A percentile compares a stretch with the other conserved stretches of the same genome.
phyloP scores from a whole-genome alignment of 2,329 filamentous ascomycete species.

The Hymenoscyphus fructigenus region DNA sequence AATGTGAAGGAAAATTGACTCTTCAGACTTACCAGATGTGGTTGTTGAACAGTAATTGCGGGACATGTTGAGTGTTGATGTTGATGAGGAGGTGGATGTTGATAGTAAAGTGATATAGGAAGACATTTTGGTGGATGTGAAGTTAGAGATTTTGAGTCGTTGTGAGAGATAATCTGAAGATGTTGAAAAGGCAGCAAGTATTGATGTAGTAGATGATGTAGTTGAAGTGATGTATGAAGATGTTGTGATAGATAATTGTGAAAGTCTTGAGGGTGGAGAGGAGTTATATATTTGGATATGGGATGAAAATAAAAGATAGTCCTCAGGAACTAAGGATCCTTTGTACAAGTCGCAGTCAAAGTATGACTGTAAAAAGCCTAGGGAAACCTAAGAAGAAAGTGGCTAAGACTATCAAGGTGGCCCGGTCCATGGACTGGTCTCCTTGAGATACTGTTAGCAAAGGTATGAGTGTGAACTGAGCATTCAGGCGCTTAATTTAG shows the following conservation, averaged over 20 bases:
- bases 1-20: not conserved
- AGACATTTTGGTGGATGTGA: not conserved
- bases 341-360: constrained; percentile 5
- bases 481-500: constrained; percentile 3
- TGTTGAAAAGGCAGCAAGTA: not conserved
- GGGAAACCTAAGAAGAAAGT: constrained; percentile 2
- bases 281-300: constrained; percentile 2
- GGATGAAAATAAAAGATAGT: not conserved
- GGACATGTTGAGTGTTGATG: not conserved
- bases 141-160: not conserved
- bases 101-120: not conserved
- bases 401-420: constrained; percentile 1
- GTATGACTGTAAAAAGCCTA: not conserved
- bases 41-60: not conserved
- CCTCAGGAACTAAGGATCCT: constrained; percentile 1
- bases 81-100: not conserved
- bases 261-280: not conserved
- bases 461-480: not conserved
- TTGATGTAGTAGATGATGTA: not conserved
- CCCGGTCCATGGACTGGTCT: not conserved
- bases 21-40: not conserved
- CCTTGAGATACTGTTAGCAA: not conserved
- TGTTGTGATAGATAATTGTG: not conserved
- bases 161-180: not conserved
- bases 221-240: not conserved